A percentile compares a stretch with the other conserved stretches of the same genome.
These are phyloP conservation scores for Helicocarpus griseus DNA, from an alignment of 2,329 filamentous ascomycete genomes.

Conservation along the genomic window DNA sequence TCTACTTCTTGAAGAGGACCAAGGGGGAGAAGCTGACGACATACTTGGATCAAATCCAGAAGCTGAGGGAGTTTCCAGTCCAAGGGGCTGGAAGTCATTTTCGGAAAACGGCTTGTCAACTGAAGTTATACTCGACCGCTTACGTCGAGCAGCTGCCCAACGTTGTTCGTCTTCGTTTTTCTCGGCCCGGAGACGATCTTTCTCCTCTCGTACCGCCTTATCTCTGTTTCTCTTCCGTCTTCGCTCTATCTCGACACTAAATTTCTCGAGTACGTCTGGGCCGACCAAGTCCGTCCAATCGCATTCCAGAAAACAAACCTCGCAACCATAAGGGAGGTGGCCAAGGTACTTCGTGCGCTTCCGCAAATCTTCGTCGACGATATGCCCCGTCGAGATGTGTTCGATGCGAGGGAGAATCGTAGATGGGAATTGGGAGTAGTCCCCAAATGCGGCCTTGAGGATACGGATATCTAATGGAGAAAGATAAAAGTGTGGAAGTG, in stretches of 20 bases:
- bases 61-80: conserved; percentile 17
- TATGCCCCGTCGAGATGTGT: conserved; percentile 77
- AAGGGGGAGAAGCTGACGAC: conserved; percentile 34
- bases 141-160: conserved; percentile 58
- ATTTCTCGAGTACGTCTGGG: conserved; percentile 62
- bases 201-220: conserved; percentile 77
- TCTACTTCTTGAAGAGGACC: conserved; percentile 24
- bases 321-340: conserved; percentile 81
- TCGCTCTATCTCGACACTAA: conserved; percentile 65
- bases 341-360: conserved; percentile 78
- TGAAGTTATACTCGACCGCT: conserved; percentile 42
- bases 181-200: conserved; percentile 72
- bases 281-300: conserved; percentile 89
- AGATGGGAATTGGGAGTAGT: conserved; percentile 72
- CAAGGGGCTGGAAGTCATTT: conserved; percentile 58
- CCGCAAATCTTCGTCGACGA: conserved; percentile 74
- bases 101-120: conserved; percentile 42
- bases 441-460: conserved; percentile 76
- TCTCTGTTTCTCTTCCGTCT: conserved; percentile 69
- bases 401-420: conserved; percentile 81
- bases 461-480: conserved; percentile 88
- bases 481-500: conserved; percentile 77
- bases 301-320: conserved; percentile 84
- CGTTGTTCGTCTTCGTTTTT: conserved; percentile 62
- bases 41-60: conserved; percentile 21